phyloP scores from a whole-genome alignment of 2,329 filamentous ascomycete species.

The Xylaria sp. region DNA sequence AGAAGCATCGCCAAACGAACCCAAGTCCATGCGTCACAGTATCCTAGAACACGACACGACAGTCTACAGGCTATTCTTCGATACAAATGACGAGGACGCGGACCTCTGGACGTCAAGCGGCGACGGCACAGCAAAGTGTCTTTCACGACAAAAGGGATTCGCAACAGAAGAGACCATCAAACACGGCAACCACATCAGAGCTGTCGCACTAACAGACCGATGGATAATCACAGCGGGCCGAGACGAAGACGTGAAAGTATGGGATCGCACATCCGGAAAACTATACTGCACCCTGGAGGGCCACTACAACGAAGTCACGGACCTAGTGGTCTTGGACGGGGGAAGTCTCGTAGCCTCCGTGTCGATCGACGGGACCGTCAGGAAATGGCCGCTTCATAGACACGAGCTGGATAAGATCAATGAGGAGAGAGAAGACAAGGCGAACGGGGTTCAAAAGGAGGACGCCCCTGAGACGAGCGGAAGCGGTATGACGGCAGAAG shows the following conservation, averaged over 20 bases:
- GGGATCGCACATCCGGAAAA: constrained; percentile 77
- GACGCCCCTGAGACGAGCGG: constrained; percentile 52
- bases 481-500: constrained; percentile 77
- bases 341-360: constrained; percentile 73
- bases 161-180: constrained; percentile 71
- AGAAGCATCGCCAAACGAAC: constrained; percentile 50
- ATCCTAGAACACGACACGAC: constrained; percentile 89
- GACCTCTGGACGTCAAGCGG: constrained; percentile 94
- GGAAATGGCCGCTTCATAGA: constrained; percentile 79
- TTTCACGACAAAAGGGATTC: constrained; percentile 73
- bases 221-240: constrained; percentile 88
- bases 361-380: constrained; percentile 86
- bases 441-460: constrained; percentile 56
- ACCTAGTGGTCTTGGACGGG: constrained; percentile 65
- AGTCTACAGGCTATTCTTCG: constrained; percentile 81
- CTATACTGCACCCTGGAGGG: constrained; percentile 77
- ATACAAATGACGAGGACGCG: constrained; percentile 62
- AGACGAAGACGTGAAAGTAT: constrained; percentile 90
- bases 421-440: constrained; percentile 56
- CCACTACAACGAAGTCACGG: constrained; percentile 93
- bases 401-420: constrained; percentile 58
- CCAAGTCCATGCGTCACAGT: constrained; percentile 51
- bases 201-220: constrained; percentile 74
- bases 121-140: constrained; percentile 84
- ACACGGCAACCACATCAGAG: constrained; percentile 90